These are phyloP conservation scores for Brettanomyces nanus DNA, from an alignment of 805 yeast species.

Conservation along the genomic window DNA sequence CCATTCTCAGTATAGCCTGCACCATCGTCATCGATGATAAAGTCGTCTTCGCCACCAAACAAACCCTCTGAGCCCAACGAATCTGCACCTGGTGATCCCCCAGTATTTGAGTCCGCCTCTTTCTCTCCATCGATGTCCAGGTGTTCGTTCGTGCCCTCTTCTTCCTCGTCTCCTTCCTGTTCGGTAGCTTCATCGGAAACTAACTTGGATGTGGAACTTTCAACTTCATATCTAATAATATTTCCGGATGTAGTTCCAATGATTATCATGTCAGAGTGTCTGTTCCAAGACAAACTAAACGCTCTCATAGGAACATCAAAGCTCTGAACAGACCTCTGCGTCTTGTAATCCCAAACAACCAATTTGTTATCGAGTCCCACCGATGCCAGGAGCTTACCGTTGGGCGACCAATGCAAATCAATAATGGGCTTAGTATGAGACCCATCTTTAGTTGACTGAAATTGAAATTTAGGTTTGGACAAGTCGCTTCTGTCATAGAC, in stretches of 20 bases:
- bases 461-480: constrained; percentile 10
- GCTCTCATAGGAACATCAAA: constrained; percentile 17
- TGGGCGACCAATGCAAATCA: constrained; percentile 53
- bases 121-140: constrained; percentile 4
- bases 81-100: too few species aligned
- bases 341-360: constrained; percentile 46
- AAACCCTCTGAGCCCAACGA: constrained; percentile 12
- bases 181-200: constrained; percentile 12
- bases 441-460: constrained; percentile 18
- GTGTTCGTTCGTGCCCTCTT: constrained; percentile 12
- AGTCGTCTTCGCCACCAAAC: constrained; percentile 38
- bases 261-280: constrained; percentile 20
- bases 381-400: constrained; percentile 53
- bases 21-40: constrained; percentile 59
- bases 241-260: constrained; percentile 39
- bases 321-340: constrained; percentile 27
- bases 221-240: constrained; percentile 15
- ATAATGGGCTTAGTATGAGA: constrained; percentile 29
- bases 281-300: constrained; percentile 27
- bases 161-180: constrained; percentile 8
- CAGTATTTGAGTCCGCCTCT: too few species aligned
- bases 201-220: constrained; percentile 3
- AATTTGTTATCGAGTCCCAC: constrained; percentile 43
- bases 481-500: constrained; percentile 35
- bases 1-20: constrained; percentile 28